Conservation (phyloP, 2,329 filamentous ascomycete species). For the Claviceps cyperi region DNA sequence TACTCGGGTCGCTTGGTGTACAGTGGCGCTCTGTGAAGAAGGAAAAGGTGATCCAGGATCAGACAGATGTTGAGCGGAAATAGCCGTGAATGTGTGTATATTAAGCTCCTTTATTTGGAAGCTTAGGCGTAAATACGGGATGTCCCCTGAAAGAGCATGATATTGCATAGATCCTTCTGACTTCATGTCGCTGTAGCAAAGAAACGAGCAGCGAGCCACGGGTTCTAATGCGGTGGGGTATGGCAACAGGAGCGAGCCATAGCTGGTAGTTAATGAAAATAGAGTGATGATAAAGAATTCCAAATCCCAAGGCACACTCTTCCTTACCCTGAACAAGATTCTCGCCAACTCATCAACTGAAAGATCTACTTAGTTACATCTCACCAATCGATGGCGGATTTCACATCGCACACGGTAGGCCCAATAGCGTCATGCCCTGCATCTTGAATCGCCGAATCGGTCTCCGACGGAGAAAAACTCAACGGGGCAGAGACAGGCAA, state of each 20-base stretch:
- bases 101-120: not conserved
- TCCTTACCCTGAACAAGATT: not conserved
- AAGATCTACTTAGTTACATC: not conserved
- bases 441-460: not conserved
- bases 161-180: too few relatives aligned
- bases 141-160: too few relatives aligned
- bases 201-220: not conserved
- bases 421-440: not conserved
- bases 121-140: too few relatives aligned
- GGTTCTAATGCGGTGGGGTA: not conserved
- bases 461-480: not conserved
- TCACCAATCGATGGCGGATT: too few relatives aligned
- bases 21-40: not conserved
- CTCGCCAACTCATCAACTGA: not conserved
- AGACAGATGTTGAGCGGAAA: not conserved
- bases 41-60: not conserved
- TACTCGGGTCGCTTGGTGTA: not conserved
- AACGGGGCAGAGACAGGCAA: not conserved
- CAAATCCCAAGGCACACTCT: not conserved
- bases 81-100: not conserved
- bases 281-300: too few relatives aligned
- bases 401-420: not conserved
- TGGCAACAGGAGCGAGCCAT: too few relatives aligned
- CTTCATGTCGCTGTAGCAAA: not conserved
- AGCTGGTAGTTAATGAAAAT: too few relatives aligned